Evolutionary conservation across 306 rosid species (phyloP), one percentile per base, ranked within the genome.

Genomic region (Carpinus fangiana): DNA sequence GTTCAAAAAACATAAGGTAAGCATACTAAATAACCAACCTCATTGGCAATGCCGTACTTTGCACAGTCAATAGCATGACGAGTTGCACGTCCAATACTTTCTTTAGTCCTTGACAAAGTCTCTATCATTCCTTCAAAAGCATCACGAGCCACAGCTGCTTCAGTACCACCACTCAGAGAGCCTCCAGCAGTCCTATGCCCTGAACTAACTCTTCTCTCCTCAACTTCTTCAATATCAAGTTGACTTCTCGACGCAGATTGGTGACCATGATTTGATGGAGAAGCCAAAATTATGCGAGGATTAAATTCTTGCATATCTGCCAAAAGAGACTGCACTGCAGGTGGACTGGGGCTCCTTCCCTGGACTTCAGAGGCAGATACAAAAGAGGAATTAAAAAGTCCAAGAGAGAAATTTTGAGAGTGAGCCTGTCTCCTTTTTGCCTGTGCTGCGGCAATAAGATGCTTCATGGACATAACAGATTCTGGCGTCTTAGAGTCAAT

Each of bases 81-180:
- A 50, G 99, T 96, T n/a, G 99, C 99, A 2, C 99, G 99, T 46
- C 97, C 96, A 82, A 96, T 96, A 73, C 99, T 96, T 83, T 96
- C 99, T 78, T 91, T 96, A 67, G 98, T 96, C 89, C 99, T 88
- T n/a, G 99, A 96, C 87, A 96, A 82, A 80, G 99, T 96, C 84
- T 96, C 99, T 51, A 96, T 96, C 99, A 96, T 96, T 78, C 99
- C 99, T 87, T 96, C 99, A 89, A 96, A 96, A 78, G 99, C 98
- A 80, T 96, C 99, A 80, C 99, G 98, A 69, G 99, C 89, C 89
- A 96, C 97, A 79, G 94, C 96, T 21, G 99, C 99, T 84, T 96
- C 99, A 18, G 98, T 96, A 74, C 96, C 98, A 38, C 99, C 98
- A 88, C 99, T 96, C 43, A 93, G 87, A 6, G 98, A 88, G 53